Evolutionary conservation across 441 rosid genomes (phyloP), one percentile per base, ranked within the genome.

Genomic region (Erodium moschatum): DNA sequence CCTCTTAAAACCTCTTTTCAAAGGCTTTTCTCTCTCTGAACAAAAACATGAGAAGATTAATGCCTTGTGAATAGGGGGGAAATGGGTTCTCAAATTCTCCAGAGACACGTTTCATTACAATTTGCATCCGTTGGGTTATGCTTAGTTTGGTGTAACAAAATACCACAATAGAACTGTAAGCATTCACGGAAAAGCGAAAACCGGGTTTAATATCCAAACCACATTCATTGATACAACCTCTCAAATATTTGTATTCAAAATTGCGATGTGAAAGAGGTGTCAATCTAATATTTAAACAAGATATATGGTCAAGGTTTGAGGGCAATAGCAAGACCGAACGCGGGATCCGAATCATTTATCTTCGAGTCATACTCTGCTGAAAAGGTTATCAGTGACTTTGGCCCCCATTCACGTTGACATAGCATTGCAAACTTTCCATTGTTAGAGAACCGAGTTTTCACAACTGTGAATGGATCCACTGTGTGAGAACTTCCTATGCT

Each of bases 341-440:
- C 86, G 0, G 94, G 88, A 11, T 82, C 70, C 64, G 88, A 79
- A 68, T 76, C 77, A 66, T 70, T 68, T 67, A 85, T 73, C 77
- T 88, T 86, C 0, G 89, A 69, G 73, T 90, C 97, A 35, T 79
- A 80, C 80, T 90, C 97, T 0, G 86, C 88, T 2, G 97, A 88
- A 44, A 90, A 58, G 0, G 88, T 90, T 31, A 86, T 21, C 29
- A 82, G 79, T 0, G 97, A 90, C 68, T 85, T 86, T 0, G 87
- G 90, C 78, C 91, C 86, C 89, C 93, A 86, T 72, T 86, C 92
- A 50, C 76, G 84, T 72, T 90, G 97, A 65, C 77, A 81, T 19
- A 84, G 81, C 82, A 85, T 75, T 10, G 85, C 92, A 70, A 79
- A 81, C 79, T 77, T 88, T 46, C 94, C 94, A 15, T 61, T 83